phyloP scores from a whole-genome alignment of 108 stramenopile genomes.

The Conticribra guillardii region DNA sequence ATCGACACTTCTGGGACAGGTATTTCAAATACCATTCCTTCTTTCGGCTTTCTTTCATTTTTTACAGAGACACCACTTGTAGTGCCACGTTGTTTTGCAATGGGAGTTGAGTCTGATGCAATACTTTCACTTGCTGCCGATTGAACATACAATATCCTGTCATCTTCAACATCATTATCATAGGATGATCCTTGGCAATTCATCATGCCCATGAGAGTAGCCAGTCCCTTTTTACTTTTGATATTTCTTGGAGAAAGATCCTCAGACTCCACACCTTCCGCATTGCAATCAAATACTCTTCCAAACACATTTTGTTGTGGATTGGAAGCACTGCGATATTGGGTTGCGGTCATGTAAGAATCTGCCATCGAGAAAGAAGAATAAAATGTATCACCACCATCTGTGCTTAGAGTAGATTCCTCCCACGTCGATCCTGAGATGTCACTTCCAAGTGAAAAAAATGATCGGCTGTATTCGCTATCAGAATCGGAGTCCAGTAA shows the following conservation, averaged over 20 bases:
- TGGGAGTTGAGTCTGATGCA: too few species aligned
- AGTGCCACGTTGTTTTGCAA: too few species aligned
- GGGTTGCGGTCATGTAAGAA: neutral
- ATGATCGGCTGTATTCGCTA: slow-evolving; percentile 12
- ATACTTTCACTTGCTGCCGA: too few species aligned
- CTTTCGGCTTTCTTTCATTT: too few species aligned
- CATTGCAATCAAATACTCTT: slow-evolving; percentile 19
- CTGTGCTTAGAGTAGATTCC: slow-evolving; percentile 25
- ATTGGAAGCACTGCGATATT: neutral
- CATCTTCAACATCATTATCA: neutral
- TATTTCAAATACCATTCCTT: too few species aligned
- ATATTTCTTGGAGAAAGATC: neutral
- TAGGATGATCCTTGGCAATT: neutral
- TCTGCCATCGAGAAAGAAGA: neutral
- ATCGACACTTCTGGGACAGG: too few species aligned
- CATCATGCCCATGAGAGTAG: neutral
- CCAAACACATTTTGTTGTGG: neutral
- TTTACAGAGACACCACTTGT: too few species aligned
- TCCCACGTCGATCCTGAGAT: slow-evolving; percentile 18
- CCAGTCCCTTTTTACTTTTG: neutral
- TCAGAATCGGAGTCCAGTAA: slow-evolving; percentile 2
- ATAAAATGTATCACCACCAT: neutral
- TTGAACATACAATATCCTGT: neutral
- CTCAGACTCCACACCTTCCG: neutral
- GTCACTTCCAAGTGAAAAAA: slow-evolving; percentile 15